Percentiles rank a stretch among this genome's conserved stretches.
These are phyloP conservation scores for Crucihimalaya himalaica DNA, from an alignment of 345 rosid genomes.

Conservation along the genomic window DNA sequence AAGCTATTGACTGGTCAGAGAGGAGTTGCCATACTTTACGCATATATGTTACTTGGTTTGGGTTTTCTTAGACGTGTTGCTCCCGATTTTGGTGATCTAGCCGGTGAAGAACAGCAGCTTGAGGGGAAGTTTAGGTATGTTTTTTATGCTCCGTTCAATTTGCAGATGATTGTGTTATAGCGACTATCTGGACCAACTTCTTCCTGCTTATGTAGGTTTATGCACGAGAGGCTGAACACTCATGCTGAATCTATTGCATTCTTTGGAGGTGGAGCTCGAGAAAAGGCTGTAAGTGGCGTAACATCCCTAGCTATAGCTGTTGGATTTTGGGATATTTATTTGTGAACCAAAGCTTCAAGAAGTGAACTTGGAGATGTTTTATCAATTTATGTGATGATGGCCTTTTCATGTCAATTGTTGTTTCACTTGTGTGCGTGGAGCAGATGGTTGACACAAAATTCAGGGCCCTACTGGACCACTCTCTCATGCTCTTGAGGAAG, in stretches of 20 bases:
- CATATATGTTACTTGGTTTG: slow-evolving; percentile 92
- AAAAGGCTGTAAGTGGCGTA: slow-evolving; percentile 78
- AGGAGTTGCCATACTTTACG: slow-evolving; percentile 91
- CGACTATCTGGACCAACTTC: slow-evolving; percentile 19
- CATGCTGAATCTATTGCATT: slow-evolving; percentile 99
- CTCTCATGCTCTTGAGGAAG: slow-evolving; percentile 75
- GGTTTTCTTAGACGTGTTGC: slow-evolving; percentile 88
- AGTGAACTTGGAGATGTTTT: not conserved
- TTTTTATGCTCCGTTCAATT: slow-evolving; percentile 3
- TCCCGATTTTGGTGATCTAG: slow-evolving; percentile 93
- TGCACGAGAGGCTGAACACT: slow-evolving; percentile 95
- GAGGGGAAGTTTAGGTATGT: slow-evolving; percentile 94
- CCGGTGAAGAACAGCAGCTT: slow-evolving; percentile 81
- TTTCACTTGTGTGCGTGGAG: slow-evolving; percentile 30
- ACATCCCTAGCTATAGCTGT: slow-evolving; percentile 15
- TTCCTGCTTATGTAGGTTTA: slow-evolving; percentile 63
- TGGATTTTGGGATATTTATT: slow-evolving; percentile 11
- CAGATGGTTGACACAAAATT: slow-evolving; percentile 96
- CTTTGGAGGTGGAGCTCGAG: slow-evolving; percentile 99
- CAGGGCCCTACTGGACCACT: slow-evolving; percentile 81
- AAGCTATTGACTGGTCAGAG: slow-evolving; percentile 89
- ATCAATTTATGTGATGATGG: not conserved
- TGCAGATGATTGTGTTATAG: slow-evolving; percentile 28
- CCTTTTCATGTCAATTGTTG: slow-evolving; percentile 12
- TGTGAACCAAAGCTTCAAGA: slow-evolving; percentile 9